These are phyloP conservation scores for Penicillium hordei DNA, from an alignment of 2,329 filamentous ascomycete genomes.

Conservation along the genomic window DNA sequence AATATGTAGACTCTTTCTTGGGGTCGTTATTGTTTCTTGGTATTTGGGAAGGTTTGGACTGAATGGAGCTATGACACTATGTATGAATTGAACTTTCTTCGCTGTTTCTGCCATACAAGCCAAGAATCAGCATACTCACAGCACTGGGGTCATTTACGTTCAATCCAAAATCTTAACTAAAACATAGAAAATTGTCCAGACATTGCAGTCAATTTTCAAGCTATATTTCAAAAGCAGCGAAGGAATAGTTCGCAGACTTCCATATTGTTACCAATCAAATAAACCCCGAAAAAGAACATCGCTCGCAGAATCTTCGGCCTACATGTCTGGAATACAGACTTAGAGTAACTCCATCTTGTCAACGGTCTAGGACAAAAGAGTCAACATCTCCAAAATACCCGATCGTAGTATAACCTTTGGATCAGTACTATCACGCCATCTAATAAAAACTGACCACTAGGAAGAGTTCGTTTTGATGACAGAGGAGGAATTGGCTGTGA, in stretches of 20 bases:
- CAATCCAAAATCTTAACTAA: neutral
- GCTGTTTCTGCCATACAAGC: conserved; percentile 48
- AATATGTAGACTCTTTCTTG: neutral
- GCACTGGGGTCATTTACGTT: neutral
- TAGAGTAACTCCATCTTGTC: neutral
- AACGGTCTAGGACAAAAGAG: neutral
- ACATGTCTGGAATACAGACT: neutral
- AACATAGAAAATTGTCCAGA: too few relatives aligned
- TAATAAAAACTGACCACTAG: too few relatives aligned
- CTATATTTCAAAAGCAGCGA: neutral
- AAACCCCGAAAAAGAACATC: neutral
- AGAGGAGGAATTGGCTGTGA: neutral
- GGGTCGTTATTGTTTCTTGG: neutral
- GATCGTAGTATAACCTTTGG: neutral
- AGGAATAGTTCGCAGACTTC: neutral
- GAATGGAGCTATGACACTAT: neutral
- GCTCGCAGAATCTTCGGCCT: neutral
- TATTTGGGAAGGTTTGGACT: neutral
- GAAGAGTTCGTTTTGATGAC: neutral
- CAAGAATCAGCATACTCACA: neutral
- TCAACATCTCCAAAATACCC: neutral
- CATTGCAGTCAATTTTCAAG: neutral
- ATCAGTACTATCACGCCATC: neutral
- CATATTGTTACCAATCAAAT: neutral
- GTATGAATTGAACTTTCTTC: neutral